phyloP scores from a whole-genome alignment of 345 rosid species.

The Reutealis trisperma region DNA sequence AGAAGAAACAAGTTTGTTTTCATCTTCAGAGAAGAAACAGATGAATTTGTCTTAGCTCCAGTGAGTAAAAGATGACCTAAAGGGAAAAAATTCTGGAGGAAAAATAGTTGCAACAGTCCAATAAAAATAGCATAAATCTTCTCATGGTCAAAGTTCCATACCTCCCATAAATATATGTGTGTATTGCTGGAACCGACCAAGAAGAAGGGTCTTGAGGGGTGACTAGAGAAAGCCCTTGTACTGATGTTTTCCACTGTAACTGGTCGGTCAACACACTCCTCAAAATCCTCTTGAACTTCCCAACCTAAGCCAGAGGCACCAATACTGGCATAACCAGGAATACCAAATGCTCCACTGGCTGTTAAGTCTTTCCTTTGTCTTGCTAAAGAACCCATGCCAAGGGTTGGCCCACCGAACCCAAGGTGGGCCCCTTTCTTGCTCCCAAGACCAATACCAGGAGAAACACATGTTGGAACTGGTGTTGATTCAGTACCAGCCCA shows the following conservation, averaged over 20 bases:
- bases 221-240: slow-evolving; percentile 81
- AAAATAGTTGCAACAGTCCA: background rate
- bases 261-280: slow-evolving; percentile 68
- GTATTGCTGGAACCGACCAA: slow-evolving; percentile 94
- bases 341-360: slow-evolving; percentile 57
- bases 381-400: slow-evolving; percentile 51
- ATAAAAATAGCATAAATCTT: background rate
- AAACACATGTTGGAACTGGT: slow-evolving; percentile 68
- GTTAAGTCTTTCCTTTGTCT: slow-evolving; percentile 51
- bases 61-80: background rate
- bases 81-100: background rate
- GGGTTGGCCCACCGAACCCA: slow-evolving; percentile 76
- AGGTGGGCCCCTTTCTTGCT: slow-evolving; percentile 70
- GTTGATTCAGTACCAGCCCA: slow-evolving; percentile 87
- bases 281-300: slow-evolving; percentile 74
- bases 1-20: background rate
- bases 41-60: background rate
- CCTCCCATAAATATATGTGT: slow-evolving; percentile 94
- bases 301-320: slow-evolving; percentile 79
- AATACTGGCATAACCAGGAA: slow-evolving; percentile 63
- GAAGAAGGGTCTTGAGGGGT: slow-evolving; percentile 87
- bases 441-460: slow-evolving; percentile 75
- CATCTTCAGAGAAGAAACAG: background rate
- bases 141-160: slow-evolving; percentile 34
- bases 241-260: slow-evolving; percentile 68